phyloP scores from a whole-genome alignment of 768 basidiomycete genomes.

The Rhodosporidiobolus odoratus region DNA sequence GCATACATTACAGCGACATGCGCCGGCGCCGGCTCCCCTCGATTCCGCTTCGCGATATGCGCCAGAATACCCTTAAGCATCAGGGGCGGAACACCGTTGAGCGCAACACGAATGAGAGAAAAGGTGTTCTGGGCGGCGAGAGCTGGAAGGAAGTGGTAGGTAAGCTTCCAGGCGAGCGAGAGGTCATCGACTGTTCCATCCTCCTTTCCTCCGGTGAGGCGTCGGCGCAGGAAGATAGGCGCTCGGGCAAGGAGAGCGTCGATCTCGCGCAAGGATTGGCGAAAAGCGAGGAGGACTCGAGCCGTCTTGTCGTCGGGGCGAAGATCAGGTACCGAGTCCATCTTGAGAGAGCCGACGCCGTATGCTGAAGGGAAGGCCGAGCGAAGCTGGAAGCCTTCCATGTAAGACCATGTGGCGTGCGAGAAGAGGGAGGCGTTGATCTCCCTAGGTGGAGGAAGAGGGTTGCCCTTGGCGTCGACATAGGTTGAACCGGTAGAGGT shows the following conservation, averaged over 20 bases:
- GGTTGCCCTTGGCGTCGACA: constrained; percentile 1
- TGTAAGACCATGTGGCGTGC: constrained; percentile 38
- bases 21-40: constrained; percentile 40
- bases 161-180: constrained; percentile 15
- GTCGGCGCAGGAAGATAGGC: neutral
- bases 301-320: constrained; percentile 44
- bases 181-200: constrained; percentile 5
- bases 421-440: constrained; percentile 39
- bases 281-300: constrained; percentile 41
- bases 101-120: constrained; percentile 42
- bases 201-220: neutral
- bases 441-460: constrained; percentile 30
- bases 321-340: constrained; percentile 39
- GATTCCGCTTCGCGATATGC: constrained; percentile 45
- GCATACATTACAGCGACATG: constrained; percentile 49
- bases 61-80: constrained; percentile 47
- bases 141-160: constrained; percentile 18
- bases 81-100: constrained; percentile 47
- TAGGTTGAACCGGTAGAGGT: neutral
- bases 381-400: constrained; percentile 26
- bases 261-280: constrained; percentile 26
- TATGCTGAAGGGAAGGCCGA: constrained; percentile 11
- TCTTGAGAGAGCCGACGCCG: neutral
- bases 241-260: constrained; percentile 1
- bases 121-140: constrained; percentile 30